These are phyloP conservation scores for Pilobolus umbonatus DNA, from an alignment of 192 early-diverging fungal genomes.

Conservation along the genomic window DNA sequence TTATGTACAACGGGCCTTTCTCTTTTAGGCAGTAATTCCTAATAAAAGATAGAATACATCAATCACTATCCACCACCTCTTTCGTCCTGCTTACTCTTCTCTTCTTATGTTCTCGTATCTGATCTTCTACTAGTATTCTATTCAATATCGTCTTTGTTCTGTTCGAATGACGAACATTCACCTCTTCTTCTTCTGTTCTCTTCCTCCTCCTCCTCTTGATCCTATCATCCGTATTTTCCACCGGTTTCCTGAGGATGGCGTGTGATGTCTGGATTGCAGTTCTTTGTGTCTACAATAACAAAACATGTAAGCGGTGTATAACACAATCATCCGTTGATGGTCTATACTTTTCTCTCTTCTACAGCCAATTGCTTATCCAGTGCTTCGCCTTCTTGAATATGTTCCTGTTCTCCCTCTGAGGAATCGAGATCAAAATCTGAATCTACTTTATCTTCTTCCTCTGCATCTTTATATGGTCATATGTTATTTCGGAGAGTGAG, in stretches of 20 bases:
- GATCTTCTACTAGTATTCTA: conserved; percentile 43
- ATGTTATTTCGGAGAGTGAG: not conserved
- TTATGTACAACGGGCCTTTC: conserved; percentile 32
- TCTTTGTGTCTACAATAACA: conserved; percentile 10
- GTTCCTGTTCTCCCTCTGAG: conserved; percentile 41
- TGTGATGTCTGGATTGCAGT: conserved; percentile 9
- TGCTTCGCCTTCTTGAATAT: conserved; percentile 33
- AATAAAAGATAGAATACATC: not conserved
- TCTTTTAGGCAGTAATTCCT: conserved; percentile 42
- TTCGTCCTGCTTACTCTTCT: conserved; percentile 15
- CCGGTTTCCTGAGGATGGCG: not conserved
- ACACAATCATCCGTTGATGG: not conserved
- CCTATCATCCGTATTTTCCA: too few relatives aligned
- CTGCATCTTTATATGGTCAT: conserved; percentile 13
- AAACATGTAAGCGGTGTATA: not conserved
- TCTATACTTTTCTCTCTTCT: conserved; percentile 33
- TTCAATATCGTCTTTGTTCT: conserved; percentile 46
- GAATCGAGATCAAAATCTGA: conserved; percentile 52
- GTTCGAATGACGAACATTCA: conserved; percentile 40
- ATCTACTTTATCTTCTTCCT: conserved; percentile 45
- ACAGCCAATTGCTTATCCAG: conserved; percentile 32
- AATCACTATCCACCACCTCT: not conserved
- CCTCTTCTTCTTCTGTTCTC: conserved; percentile 18
- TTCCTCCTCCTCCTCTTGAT: not conserved
- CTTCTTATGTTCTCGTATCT: conserved; percentile 41